Evolutionary conservation across 208 protist genomes (phyloP).

Genomic region (Trypanosoma avium): DNA sequence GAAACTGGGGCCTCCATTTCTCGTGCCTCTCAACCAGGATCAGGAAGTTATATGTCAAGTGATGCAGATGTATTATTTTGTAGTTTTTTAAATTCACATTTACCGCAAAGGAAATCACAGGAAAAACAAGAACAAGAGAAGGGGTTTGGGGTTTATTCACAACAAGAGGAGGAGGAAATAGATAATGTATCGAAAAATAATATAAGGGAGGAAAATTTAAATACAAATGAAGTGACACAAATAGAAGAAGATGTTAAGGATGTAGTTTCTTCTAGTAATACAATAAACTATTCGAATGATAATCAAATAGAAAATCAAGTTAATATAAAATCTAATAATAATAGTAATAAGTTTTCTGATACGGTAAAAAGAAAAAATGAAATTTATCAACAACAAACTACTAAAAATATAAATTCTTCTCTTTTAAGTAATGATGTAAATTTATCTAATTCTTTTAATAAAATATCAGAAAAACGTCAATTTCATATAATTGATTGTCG

Average conservation of each 20-base stretch:
- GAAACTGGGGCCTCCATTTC: constrained; percentile 26
- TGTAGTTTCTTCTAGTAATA: too few species aligned
- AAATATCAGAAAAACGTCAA: not conserved
- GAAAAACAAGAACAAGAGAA: not conserved
- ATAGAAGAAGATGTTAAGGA: too few species aligned
- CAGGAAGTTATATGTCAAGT: constrained; percentile 35
- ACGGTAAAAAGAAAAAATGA: too few species aligned
- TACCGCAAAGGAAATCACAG: not conserved
- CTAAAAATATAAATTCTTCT: too few species aligned
- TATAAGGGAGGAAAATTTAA: too few species aligned
- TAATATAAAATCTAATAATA: too few species aligned
- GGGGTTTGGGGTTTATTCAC: not conserved
- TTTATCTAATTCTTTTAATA: not conserved
- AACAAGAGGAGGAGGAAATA: not conserved
- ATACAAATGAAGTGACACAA: too few species aligned
- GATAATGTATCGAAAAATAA: not conserved
- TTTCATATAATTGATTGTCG: constrained; percentile 58
- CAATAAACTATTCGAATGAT: too few species aligned
- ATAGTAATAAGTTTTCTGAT: not conserved
- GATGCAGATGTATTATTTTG: constrained; percentile 17
- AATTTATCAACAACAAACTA: too few species aligned
- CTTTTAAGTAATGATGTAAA: not conserved
- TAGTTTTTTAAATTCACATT: constrained; percentile 8
- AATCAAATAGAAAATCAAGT: too few species aligned
- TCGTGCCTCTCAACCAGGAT: constrained; percentile 53